Conservation (phyloP, 2,329 filamentous ascomycete species). For the Aspergillus sp. region DNA sequence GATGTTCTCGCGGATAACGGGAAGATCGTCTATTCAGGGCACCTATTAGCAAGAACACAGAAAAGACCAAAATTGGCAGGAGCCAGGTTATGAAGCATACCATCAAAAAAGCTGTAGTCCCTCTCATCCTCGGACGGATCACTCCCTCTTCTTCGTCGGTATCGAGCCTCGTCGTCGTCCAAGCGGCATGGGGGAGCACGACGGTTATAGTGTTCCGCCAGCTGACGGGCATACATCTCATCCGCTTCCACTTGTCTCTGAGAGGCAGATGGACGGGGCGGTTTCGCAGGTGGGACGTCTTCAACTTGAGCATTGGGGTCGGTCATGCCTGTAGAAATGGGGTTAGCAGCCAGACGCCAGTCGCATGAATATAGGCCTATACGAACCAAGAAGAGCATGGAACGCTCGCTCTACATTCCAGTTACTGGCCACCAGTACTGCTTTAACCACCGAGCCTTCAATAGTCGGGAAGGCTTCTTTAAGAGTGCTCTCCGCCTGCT, state of each 20-base stretch:
- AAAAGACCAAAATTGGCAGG: neutral
- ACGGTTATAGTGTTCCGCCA: slow-evolving; percentile 78
- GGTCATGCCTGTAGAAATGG: slow-evolving; percentile 56
- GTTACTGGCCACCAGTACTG: slow-evolving; percentile 75
- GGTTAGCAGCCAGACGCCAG: neutral
- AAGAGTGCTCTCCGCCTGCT: slow-evolving; percentile 79
- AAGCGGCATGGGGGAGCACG: slow-evolving; percentile 24
- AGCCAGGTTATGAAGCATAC: slow-evolving; percentile 27
- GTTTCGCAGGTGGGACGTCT: slow-evolving; percentile 60
- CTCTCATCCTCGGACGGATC: slow-evolving; percentile 53
- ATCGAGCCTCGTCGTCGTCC: slow-evolving; percentile 28
- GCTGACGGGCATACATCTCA: slow-evolving; percentile 81
- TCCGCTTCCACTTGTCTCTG: slow-evolving; percentile 81
- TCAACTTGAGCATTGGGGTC: slow-evolving; percentile 65
- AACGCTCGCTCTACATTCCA: slow-evolving; percentile 90
- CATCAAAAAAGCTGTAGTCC: slow-evolving; percentile 85
- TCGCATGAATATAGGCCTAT: neutral
- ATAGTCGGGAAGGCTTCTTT: slow-evolving; percentile 90
- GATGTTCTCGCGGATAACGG: slow-evolving; percentile 84
- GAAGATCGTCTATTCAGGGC: slow-evolving; percentile 63
- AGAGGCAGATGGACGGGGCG: slow-evolving; percentile 64
- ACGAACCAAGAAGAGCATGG: slow-evolving; percentile 76
- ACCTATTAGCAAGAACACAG: slow-evolving; percentile 8
- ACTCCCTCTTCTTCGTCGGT: slow-evolving; percentile 44
- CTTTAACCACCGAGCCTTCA: slow-evolving; percentile 72